Evolutionary conservation across 441 rosid species (phyloP), one percentile per base, ranked within the genome.

Genomic region (Populus hybrid): DNA sequence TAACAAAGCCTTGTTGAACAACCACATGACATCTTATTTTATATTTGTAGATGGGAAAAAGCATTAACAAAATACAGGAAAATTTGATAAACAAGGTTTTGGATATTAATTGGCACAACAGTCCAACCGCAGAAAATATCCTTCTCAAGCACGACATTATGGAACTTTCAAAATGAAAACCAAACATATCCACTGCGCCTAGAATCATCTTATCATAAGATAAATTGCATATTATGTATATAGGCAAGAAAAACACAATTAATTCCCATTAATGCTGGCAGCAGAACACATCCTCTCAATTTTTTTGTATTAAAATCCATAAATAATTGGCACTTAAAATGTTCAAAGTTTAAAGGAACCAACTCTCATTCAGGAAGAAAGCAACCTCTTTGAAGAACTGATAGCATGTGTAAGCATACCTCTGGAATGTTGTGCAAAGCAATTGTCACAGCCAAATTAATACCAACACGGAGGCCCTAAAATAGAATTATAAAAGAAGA

Each of bases 381-480:
- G 67, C 38, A 40, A 28, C 23, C 68, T 59, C 67, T 35, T 34
- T 34, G 54, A 21, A 28, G 50, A 36, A 78, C 64, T 63, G 28
- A 21, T 11, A 21, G 35, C 72, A 67, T 36, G 50, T 32, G 77
- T 46, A 76, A 64, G 30, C 74, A 72, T 88, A 96, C 99, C 98
- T 96, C 98, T 1, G 99, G 99, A 81, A 96, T 92, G 90, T 96
- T 96, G 81, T 94, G 99, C 88, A 96, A 86, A 76, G 99, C 98
- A 77, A 96, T 96, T 83, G 99, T 98, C 81, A 96, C 77, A 64
- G 98, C 99, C 84, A 94, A 87, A 85, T 96, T 96, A 80, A 94
- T 82, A 83, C 99, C 99, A 76, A 94, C 99, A 46, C 92, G 97
- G 77, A 96, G 88, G 75, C 97, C 99, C 99, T 95, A 76, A 82